Conservation (phyloP, 345 rosid species). For the Aquilaria sinensis region DNA sequence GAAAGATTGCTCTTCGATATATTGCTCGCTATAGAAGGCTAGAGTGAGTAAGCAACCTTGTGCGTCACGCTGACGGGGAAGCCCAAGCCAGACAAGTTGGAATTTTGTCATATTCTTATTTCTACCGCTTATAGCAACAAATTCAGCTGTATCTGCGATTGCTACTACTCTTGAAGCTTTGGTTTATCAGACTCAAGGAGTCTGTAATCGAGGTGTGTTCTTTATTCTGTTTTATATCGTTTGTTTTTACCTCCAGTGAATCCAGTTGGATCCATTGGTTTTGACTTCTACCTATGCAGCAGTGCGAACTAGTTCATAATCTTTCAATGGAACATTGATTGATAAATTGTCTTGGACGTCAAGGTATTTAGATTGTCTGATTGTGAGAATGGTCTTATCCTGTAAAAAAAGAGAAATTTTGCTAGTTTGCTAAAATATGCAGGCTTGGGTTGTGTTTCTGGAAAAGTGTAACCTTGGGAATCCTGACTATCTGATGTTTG, state of each 20-base stretch:
- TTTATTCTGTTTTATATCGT: conserved; percentile 8
- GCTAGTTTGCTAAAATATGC: not conserved
- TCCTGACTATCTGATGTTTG: not conserved
- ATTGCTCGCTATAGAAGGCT: conserved; percentile 7
- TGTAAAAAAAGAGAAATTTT: conserved; percentile 9
- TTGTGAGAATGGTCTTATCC: conserved; percentile 1
- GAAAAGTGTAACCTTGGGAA: too few relatives aligned
- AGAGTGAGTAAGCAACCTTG: not conserved
- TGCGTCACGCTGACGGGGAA: not conserved
- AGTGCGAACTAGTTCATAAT: conserved; percentile 4
- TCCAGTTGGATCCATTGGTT: conserved; percentile 1
- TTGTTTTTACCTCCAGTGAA: conserved; percentile 14
- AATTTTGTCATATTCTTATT: conserved; percentile 3
- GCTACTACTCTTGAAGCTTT: conserved; percentile 33
- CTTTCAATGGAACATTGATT: conserved; percentile 3
- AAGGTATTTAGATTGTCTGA: conserved; percentile 4
- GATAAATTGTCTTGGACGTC: conserved; percentile 4
- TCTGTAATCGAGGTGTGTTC: conserved; percentile 30
- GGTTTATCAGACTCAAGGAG: conserved; percentile 18
- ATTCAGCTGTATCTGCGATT: conserved; percentile 12
- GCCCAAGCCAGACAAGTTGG: conserved; percentile 9
- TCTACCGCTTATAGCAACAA: conserved; percentile 5
- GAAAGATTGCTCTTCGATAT: not conserved
- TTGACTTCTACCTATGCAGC: not conserved
- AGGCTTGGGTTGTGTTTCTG: too few relatives aligned